Evolutionary conservation across 805 yeast species (phyloP).

Genomic region (Schizosaccharomyces cryophilus): DNA sequence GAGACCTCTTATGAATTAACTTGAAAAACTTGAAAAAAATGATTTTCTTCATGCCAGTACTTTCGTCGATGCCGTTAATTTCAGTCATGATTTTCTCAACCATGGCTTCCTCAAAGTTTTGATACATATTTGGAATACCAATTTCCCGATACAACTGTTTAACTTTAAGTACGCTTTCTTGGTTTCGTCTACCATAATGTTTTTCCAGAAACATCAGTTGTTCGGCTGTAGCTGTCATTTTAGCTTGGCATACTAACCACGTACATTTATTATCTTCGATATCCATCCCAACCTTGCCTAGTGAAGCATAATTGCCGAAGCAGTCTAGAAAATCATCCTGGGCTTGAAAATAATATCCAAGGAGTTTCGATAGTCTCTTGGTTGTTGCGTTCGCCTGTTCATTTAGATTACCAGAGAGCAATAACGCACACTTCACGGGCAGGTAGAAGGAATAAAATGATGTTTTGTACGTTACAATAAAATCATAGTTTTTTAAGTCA

Average conservation of each 20-base stretch:
- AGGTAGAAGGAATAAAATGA: not conserved
- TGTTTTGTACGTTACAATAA: not conserved
- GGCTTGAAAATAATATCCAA: not conserved
- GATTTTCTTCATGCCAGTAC: not conserved
- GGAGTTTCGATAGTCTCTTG: not conserved
- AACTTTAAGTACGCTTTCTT: not conserved
- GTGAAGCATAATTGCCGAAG: not conserved
- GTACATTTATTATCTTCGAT: not conserved
- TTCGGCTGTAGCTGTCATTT: not conserved
- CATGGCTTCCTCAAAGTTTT: not conserved
- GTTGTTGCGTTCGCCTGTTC: not conserved
- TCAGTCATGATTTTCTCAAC: not conserved
- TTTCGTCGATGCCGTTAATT: not conserved
- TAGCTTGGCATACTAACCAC: not conserved
- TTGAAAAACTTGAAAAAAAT: not conserved
- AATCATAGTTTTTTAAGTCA: not conserved
- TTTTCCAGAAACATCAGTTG: not conserved
- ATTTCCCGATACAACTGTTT: not conserved
- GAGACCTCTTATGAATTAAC: not conserved
- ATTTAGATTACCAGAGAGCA: not conserved
- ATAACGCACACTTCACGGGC: not conserved
- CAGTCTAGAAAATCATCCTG: not conserved
- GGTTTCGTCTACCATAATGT: not conserved
- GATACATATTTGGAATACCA: not conserved
- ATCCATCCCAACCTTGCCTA: not conserved